Percentiles rank a stretch among this genome's conserved stretches.
Conservation (phyloP, 257 asterid genomes). For the Dorcoceras hygrometricum region DNA sequence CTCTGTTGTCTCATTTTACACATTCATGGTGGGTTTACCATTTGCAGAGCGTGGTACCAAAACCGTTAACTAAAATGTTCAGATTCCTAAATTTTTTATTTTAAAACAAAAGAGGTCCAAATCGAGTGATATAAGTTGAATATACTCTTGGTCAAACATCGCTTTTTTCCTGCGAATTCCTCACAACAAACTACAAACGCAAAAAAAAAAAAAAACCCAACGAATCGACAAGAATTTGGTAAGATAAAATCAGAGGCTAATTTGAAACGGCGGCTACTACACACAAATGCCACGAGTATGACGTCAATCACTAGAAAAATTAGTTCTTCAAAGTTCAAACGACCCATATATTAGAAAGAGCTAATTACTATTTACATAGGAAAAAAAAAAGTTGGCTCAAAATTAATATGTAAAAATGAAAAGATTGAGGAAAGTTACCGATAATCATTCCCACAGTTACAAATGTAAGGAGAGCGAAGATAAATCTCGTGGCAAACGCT, state of each 20-base stretch:
- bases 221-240: neutral
- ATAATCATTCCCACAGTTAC: constrained; percentile 74
- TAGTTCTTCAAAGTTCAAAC: neutral
- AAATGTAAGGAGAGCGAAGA: constrained; percentile 66
- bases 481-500: constrained; percentile 35
- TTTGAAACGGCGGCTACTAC: neutral
- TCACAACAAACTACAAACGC: neutral
- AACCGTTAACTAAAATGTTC: neutral
- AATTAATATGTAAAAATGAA: neutral
- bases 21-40: too few relatives aligned
- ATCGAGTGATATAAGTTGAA: neutral
- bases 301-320: neutral
- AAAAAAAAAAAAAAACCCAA: neutral
- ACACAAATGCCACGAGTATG: neutral
- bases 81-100: neutral
- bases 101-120: too few relatives aligned
- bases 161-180: neutral
- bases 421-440: constrained; percentile 37
- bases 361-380: neutral
- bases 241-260: neutral
- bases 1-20: too few relatives aligned
- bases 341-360: neutral
- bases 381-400: neutral
- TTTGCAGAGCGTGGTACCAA: too few relatives aligned
- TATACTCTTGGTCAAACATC: too few relatives aligned